A percentile compares a stretch with the other conserved stretches of the same genome.
phyloP scores from a whole-genome alignment of 2,329 filamentous ascomycete genomes.

The Pseudogymnoascus sp. region DNA sequence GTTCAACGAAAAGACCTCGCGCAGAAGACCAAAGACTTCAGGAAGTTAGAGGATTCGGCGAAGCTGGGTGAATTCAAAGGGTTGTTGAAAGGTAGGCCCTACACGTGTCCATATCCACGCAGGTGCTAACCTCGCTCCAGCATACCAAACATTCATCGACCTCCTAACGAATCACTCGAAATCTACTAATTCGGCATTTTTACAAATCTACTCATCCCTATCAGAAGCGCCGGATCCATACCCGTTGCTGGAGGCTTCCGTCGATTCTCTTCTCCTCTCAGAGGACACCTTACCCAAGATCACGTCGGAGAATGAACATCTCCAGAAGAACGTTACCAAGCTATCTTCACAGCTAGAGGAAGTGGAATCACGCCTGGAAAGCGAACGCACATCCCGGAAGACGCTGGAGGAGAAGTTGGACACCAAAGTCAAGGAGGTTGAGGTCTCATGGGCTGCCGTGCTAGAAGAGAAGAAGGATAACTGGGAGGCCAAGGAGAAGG shows the following conservation, averaged over 20 bases:
- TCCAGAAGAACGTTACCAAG: constrained; percentile 70
- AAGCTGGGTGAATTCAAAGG: constrained; percentile 87
- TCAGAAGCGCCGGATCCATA: constrained; percentile 97
- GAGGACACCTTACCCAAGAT: constrained; percentile 90
- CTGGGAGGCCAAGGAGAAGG: constrained; percentile 89
- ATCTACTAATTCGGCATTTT: constrained; percentile 82
- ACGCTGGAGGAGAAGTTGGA: constrained; percentile 73
- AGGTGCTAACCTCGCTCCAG: constrained; percentile 36
- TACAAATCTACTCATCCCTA: constrained; percentile 85
- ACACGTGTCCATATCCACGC: not conserved
- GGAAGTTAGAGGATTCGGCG: constrained; percentile 80
- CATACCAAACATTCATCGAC: constrained; percentile 96
- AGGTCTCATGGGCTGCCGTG: constrained; percentile 82
- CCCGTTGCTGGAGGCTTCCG: constrained; percentile 87
- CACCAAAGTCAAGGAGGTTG: constrained; percentile 76
- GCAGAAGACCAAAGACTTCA: constrained; percentile 98
- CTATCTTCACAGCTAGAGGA: constrained; percentile 78
- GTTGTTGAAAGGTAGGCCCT: constrained; percentile 66
- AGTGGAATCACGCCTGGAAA: constrained; percentile 70
- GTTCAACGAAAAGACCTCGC: constrained; percentile 94
- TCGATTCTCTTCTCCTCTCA: constrained; percentile 85
- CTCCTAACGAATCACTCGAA: constrained; percentile 94
- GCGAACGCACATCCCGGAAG: constrained; percentile 65
- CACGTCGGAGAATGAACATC: constrained; percentile 76
- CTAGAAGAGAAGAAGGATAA: constrained; percentile 92